Base-by-base conservation (phyloP, 352 stramenopile species). In the Phytophthora fragariae region DNA sequence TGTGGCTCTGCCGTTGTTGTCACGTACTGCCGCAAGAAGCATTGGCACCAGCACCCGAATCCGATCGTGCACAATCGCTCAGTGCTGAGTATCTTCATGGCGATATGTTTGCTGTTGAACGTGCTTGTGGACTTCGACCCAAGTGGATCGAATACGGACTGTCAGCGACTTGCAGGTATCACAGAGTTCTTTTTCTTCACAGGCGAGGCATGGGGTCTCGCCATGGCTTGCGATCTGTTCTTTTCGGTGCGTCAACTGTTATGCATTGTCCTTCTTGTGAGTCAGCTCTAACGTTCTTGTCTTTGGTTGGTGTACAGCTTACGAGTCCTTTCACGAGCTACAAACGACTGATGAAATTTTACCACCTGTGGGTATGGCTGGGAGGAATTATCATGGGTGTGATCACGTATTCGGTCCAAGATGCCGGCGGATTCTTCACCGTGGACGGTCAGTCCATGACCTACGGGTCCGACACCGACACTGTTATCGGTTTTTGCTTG, bases 171-270 rank as follows among this genome's bases (percentile, higher is more conserved):
- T 41, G 88, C 90, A 39, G 90, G 90, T 47, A 85, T 94, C 59
- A 97, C 89, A 39, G 90, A 97, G 72, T 97, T 97, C 70, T 96
- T 96, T 75, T 95, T 97, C 65, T 96, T 96, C 72, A 92, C 89
- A 21, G 89, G 85, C 27, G 90, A 97, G 55, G 89, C 89, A 0
- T 97, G 90, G 90, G 86, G 86, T 29, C 87, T 97, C 53, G 88
- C 95, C 62, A 97, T 97, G 90, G 88, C 90, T 5, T 94, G 89
- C 53, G 90, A 97, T 65, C 80, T 97, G 21, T 95, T 94, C 75
- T 95, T 92, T 54, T 97, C 90, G 64, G 83, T 87, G 70, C 37
- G 77, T 46, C 24, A n/a, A 24, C 8, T 72, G 17, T 46, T 37
- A 1, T 68, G 33, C 57, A 11, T 19, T 53, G 37, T 3, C 56